Evolutionary conservation across 2,329 filamentous ascomycete species (phyloP), one percentile per base, ranked within the genome.

Genomic region (Aspergillus novofumigatus): DNA sequence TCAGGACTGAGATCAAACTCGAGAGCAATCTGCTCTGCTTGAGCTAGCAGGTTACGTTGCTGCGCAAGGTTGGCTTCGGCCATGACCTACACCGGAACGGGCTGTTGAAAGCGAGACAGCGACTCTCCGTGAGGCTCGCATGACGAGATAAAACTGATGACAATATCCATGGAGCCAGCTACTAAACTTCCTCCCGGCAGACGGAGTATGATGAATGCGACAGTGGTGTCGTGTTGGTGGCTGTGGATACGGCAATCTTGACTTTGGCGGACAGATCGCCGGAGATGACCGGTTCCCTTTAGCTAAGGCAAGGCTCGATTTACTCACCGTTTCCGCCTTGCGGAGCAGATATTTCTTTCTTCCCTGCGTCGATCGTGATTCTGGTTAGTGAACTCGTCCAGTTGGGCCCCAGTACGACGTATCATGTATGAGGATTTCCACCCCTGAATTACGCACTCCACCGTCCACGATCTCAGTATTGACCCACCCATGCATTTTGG

Each of bases 21-120:
- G 21, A 50, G 28, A 52, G 58, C 58, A 23, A 62, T 56, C 20
- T 54, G 53, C 52, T 58, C 52, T 28, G 56, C 60, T 53, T 55
- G 58, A 51, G 54, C 52, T 38, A 60, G 56, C 50, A 59, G 54
- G 54, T 53, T 52, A 20, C 47, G 42, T 53, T 35, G 41, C 50
- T 59, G 58, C 42, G 51, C 53, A 54, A 54, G 17, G 28, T 6
- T 38, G 14, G 14, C 14, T 38, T 38, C 5, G 14, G 32, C 14
- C 32, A 38, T 38, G 32, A 3, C 32, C 32, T 38, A 17, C 32
- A 17, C 32, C 5, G 5, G 14, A 35, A 17, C 32, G 5, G 32
- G 32, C 11, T 32, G 32, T 38, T 38, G 14, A 38, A 7, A 17
- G 14, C 14, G 32, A 38, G 14, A 1, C 14, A 2, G 32, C 32